A percentile compares a stretch with the other conserved stretches of the same genome.
These are phyloP conservation scores for Pyrenophora tritici-repentis DNA, from an alignment of 2,329 filamentous ascomycete species.

Conservation along the genomic window DNA sequence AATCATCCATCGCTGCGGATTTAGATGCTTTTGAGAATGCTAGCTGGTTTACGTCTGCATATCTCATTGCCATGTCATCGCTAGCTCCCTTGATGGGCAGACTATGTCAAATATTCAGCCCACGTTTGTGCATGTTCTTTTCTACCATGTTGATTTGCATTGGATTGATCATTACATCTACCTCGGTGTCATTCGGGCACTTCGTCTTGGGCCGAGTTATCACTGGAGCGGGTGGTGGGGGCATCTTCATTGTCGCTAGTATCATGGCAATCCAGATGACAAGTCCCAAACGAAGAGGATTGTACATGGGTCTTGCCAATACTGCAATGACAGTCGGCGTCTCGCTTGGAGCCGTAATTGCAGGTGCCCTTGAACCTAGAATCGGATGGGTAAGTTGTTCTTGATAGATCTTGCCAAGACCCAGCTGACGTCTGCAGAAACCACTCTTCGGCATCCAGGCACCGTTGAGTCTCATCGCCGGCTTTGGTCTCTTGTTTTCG, in stretches of 20 bases:
- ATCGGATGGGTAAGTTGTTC: constrained; percentile 69
- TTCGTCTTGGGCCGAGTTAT: constrained; percentile 74
- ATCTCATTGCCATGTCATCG: constrained; percentile 61
- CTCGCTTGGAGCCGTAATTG: constrained; percentile 71
- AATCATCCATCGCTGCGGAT: constrained; percentile 75
- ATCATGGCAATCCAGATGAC: constrained; percentile 79
- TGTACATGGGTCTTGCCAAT: constrained; percentile 77
- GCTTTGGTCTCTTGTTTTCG: constrained; percentile 65
- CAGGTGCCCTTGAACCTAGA: constrained; percentile 65
- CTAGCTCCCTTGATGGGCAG: constrained; percentile 73
- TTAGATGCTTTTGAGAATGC: constrained; percentile 73
- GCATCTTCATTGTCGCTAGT: constrained; percentile 73
- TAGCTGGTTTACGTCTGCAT: constrained; percentile 82
- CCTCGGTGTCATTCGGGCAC: constrained; percentile 60
- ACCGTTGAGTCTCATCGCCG: constrained; percentile 66
- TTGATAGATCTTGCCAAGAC: not conserved
- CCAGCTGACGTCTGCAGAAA: constrained; percentile 55
- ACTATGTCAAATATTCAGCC: constrained; percentile 74
- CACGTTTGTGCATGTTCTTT: constrained; percentile 66
- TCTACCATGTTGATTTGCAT: constrained; percentile 63
- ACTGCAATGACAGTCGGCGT: constrained; percentile 73
- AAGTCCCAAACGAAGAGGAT: constrained; percentile 67
- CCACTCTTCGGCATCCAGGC: constrained; percentile 74
- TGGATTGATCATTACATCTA: constrained; percentile 69
- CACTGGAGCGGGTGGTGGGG: constrained; percentile 71